A percentile compares a stretch with the other conserved stretches of the same genome.
Evolutionary conservation across 768 basidiomycete species (phyloP).

Genomic region (Rhodosporidiobolus sp.): DNA sequence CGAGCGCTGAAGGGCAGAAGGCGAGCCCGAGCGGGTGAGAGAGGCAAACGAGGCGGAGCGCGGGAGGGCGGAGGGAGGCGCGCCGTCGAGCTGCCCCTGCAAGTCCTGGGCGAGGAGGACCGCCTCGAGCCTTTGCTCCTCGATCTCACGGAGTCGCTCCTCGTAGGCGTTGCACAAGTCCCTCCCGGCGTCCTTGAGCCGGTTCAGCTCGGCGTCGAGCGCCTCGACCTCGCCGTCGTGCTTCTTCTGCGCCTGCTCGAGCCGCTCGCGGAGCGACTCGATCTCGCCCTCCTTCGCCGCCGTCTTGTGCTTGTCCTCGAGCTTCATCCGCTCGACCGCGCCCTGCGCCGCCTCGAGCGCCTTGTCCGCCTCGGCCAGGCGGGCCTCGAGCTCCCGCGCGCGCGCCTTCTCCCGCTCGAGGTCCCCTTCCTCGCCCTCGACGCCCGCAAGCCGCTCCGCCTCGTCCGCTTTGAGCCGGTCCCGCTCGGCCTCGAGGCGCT

Average conservation of each 20-base stretch:
- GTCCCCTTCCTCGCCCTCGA: conserved; percentile 19
- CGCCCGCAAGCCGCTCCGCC: conserved; percentile 49
- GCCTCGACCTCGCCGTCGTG: conserved; percentile 61
- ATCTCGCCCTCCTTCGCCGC: conserved; percentile 63
- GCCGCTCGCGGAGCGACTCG: conserved; percentile 55
- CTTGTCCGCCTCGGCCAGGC: conserved; percentile 39
- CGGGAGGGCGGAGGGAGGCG: background rate
- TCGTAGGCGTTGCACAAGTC: conserved; percentile 94
- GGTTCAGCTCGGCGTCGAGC: conserved; percentile 69
- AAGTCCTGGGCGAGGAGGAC: conserved; percentile 63
- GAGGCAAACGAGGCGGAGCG: background rate
- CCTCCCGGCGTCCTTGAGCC: conserved; percentile 82
- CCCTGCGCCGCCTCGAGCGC: conserved; percentile 44
- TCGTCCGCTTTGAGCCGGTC: conserved; percentile 57
- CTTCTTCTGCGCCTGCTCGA: conserved; percentile 53
- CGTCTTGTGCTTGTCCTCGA: conserved; percentile 26
- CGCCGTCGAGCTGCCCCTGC: conserved; percentile 56
- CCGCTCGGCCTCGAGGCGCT: conserved; percentile 58
- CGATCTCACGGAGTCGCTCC: conserved; percentile 70
- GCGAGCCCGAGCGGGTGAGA: background rate
- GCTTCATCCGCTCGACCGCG: conserved; percentile 8
- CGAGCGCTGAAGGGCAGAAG: background rate
- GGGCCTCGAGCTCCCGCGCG: conserved; percentile 41
- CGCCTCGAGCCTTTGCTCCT: conserved; percentile 71
- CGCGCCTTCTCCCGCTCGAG: conserved; percentile 35